phyloP scores from a whole-genome alignment of 306 rosid species.

The Cucumis cinereus region DNA sequence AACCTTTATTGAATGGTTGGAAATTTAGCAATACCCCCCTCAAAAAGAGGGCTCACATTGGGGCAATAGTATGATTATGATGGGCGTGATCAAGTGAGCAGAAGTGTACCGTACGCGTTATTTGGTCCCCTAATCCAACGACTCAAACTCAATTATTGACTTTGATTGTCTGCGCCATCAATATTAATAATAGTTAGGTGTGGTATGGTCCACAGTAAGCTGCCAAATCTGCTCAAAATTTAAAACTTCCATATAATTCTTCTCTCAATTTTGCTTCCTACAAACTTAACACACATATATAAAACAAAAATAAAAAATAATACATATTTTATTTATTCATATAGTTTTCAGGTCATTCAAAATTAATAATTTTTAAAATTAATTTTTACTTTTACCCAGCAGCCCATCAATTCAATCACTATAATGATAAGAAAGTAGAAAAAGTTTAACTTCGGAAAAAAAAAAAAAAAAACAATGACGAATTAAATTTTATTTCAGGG shows the following conservation, averaged over 20 bases:
- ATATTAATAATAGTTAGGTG: neutral
- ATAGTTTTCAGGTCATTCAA: neutral
- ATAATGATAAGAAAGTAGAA: too few species aligned
- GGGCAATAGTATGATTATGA: neutral
- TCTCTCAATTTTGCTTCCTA: neutral
- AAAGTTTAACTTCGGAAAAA: too few species aligned
- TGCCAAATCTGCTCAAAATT: neutral
- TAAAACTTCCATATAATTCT: neutral
- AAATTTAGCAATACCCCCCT: neutral
- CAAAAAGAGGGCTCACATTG: neutral
- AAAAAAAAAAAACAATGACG: too few species aligned
- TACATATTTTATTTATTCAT: neutral
- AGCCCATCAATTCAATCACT: too few species aligned
- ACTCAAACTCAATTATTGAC: neutral
- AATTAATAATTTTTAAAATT: too few species aligned
- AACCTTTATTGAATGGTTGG: too few species aligned
- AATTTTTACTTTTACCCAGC: too few species aligned
- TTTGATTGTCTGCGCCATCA: neutral
- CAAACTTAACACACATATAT: neutral
- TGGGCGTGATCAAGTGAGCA: neutral
- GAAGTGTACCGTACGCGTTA: neutral
- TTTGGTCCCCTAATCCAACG: slow-evolving; percentile 9
- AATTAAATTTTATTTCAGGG: too few species aligned
- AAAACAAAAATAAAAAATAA: too few species aligned
- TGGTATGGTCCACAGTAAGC: neutral